phyloP scores from a whole-genome alignment of 306 rosid species.

The Canavalia ensiformis region DNA sequence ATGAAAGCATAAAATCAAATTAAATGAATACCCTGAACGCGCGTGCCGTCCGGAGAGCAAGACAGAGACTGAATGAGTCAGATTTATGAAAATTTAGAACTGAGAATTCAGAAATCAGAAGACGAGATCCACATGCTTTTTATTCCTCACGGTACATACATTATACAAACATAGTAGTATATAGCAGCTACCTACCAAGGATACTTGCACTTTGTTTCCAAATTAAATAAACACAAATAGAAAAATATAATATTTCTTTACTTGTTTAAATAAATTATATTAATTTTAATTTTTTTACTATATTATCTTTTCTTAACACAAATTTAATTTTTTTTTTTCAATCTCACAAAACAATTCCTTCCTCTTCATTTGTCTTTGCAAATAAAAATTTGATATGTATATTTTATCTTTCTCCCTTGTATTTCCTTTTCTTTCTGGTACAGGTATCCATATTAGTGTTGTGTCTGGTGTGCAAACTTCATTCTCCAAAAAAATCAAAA shows the following conservation, averaged over 20 bases:
- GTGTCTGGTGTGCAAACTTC: conserved; percentile 39
- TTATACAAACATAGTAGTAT: conserved; percentile 40
- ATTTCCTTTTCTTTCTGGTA: no score
- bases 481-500: conserved; percentile 34
- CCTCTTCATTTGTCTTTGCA: no score
- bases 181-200: conserved; percentile 1
- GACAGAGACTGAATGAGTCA: conserved; percentile 33
- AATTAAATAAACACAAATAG: no score
- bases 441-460: background rate
- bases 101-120: conserved; percentile 30
- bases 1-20: background rate
- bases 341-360: no score
- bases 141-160: conserved; percentile 2
- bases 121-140: conserved; percentile 44
- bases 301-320: no score
- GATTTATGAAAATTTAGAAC: conserved; percentile 13
- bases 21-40: conserved; percentile 56
- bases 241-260: no score
- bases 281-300: no score
- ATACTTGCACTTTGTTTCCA: no score
- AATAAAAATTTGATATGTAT: no score
- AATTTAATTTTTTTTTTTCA: no score
- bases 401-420: no score
- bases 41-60: conserved; percentile 87
- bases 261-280: no score